Conservation (phyloP, 192 early-diverging fungal genomes). For the Rhizoclosmatium globosum region DNA sequence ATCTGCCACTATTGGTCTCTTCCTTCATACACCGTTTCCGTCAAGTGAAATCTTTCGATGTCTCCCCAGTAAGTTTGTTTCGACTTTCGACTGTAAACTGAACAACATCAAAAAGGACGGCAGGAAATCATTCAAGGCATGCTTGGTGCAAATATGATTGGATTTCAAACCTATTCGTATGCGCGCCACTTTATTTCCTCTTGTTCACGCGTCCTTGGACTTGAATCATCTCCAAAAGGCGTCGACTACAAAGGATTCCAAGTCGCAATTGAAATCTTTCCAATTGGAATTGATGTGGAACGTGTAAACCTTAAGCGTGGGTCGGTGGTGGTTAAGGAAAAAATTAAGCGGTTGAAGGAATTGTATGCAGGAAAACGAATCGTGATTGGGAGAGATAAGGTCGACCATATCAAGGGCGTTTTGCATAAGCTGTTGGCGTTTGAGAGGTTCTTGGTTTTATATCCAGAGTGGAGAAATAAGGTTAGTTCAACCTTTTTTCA, state of each 20-base stretch:
- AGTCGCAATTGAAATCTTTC: conserved; percentile 89
- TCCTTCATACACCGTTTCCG: conserved; percentile 67
- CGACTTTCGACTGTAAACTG: conserved; percentile 13
- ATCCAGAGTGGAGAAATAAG: conserved; percentile 92
- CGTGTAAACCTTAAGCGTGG: conserved; percentile 66
- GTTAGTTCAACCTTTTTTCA: conserved; percentile 54
- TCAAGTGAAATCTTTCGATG: no score
- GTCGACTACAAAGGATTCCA: conserved; percentile 82
- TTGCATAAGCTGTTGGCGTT: conserved; percentile 95
- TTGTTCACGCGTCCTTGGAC: conserved; percentile 93
- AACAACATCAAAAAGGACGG: conserved; percentile 57
- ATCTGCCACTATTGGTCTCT: conserved; percentile 70
- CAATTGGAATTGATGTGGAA: conserved; percentile 97
- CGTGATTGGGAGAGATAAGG: conserved; percentile 95
- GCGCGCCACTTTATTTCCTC: conserved; percentile 89
- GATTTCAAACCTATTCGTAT: conserved; percentile 97
- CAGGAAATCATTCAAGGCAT: conserved; percentile 86
- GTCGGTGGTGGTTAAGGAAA: conserved; percentile 70
- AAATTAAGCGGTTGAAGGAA: conserved; percentile 81
- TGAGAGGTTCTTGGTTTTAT: conserved; percentile 88
- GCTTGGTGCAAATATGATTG: conserved; percentile 89
- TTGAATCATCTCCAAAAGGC: conserved; percentile 89
- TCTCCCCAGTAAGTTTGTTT: conserved; percentile 59
- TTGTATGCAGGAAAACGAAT: conserved; percentile 90
- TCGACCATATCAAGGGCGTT: conserved; percentile 94